Evolutionary conservation across 225 moss, liverwort and hornwort genomes (phyloP), one percentile per base, ranked within the genome.

Genomic region (Pleurozium schreberi): DNA sequence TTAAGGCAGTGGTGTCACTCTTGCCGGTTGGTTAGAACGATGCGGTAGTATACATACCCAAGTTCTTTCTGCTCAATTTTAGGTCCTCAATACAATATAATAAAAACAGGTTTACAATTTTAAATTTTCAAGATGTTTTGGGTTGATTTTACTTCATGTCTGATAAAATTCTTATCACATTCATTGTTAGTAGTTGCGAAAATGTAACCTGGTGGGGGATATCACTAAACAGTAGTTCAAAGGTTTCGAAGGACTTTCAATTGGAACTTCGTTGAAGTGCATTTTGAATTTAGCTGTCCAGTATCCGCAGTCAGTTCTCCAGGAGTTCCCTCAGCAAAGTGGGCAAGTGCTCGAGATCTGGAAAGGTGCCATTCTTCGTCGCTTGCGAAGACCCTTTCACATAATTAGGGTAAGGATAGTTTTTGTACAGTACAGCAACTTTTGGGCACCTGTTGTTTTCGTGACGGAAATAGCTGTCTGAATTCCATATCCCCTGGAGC

Each of bases 171-270:
- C 18, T 58, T 7, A 3, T 40, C 11, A 12, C 12, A 8, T 12
- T 18, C 42, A 5, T 42, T n/a, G n/a, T n/a, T 8, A 3, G 12
- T 18, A 3, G 28, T 4, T 80, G 30, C 19, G 19, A 1, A 5
- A 11, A 30, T 18, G 30, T 12, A 30, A 8, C 2, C 27, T 28
- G 18, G 18, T 80, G 53, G 60, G 26, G 60, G 65, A 12, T 40
- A 18, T 79, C 6, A 27, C 1, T 3, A 11, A 58, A 10, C 40
- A 40, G 2, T 7, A 17, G 8, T 1, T 3, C 0, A 58, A n/a
- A 28, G 11, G 6, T 40, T 40, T 26, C 16, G 3, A 25, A 14
- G 25, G 22, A 16, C 13, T 9, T 58, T 0, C 7, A 27, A 6
- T 11, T 11, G 10, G 18, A 8, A 12, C 40, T 28, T 8, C 6